Percentiles rank a stretch among this genome's conserved stretches.
phyloP scores from a whole-genome alignment of 2,329 filamentous ascomycete genomes.

The Colletotrichum aenigma region DNA sequence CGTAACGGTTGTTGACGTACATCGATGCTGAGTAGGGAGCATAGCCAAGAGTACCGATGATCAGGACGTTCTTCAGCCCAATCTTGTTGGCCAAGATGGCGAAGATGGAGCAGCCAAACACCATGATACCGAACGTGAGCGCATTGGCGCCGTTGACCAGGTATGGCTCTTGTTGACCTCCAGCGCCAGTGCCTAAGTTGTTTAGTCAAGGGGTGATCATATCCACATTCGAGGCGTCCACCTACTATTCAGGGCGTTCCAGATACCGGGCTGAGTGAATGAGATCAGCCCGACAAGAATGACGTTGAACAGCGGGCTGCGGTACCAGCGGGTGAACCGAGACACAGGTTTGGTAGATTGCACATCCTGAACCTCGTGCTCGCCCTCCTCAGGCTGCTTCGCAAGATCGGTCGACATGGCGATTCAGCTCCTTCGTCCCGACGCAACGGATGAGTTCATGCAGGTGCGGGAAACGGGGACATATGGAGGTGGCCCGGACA shows the following conservation, averaged over 20 bases:
- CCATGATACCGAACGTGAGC: constrained; percentile 65
- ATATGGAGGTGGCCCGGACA: neutral
- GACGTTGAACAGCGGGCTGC: constrained; percentile 50
- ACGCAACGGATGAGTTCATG: neutral
- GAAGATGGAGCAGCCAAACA: constrained; percentile 44
- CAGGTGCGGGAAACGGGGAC: neutral
- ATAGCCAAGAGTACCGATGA: constrained; percentile 48
- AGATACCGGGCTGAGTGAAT: constrained; percentile 51
- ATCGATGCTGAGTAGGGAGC: constrained; percentile 33
- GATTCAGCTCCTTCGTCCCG: neutral
- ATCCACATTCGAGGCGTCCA: neutral
- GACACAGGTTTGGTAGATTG: constrained; percentile 27
- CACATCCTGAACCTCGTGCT: neutral
- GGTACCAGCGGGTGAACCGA: constrained; percentile 39
- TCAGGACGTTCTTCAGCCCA: constrained; percentile 37
- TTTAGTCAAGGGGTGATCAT: neutral
- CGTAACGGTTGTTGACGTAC: no score
- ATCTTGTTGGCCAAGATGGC: constrained; percentile 42
- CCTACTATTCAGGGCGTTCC: constrained; percentile 49
- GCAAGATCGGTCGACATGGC: constrained; percentile 9
- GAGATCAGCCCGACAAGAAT: constrained; percentile 46
- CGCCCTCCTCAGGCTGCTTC: constrained; percentile 5
- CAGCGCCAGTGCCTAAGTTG: constrained; percentile 54
- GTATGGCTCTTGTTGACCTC: constrained; percentile 67
- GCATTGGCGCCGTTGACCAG: constrained; percentile 75